Conservation (phyloP, 805 yeast genomes). For the Wickerhamiella spandovensis region DNA sequence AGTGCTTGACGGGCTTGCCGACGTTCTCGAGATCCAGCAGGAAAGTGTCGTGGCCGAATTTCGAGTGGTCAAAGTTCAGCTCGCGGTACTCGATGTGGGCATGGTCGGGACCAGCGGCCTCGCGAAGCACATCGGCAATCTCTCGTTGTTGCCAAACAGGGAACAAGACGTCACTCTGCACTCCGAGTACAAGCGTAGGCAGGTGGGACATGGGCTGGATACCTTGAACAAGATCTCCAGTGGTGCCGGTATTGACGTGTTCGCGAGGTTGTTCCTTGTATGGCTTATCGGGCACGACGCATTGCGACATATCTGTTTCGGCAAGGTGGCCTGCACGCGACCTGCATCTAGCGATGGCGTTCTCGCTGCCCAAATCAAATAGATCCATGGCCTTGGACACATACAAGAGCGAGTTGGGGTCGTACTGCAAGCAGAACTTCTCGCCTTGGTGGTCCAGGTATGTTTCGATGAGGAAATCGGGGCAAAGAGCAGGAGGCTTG, state of each 20-base stretch:
- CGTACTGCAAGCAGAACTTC: conserved; percentile 82
- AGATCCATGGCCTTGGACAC: conserved; percentile 91
- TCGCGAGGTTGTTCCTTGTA: conserved; percentile 38
- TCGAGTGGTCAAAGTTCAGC: conserved; percentile 59
- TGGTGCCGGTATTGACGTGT: conserved; percentile 22
- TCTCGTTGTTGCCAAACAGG: conserved; percentile 94
- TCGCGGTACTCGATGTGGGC: conserved; percentile 49
- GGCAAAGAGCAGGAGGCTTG: conserved; percentile 74
- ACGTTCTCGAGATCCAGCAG: conserved; percentile 64
- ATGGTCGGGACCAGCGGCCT: conserved; percentile 18
- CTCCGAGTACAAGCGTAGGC: conserved; percentile 70
- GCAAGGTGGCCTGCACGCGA: neutral
- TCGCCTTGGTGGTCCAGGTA: conserved; percentile 92
- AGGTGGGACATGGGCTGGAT: conserved; percentile 47
- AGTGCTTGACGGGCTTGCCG: conserved; percentile 59
- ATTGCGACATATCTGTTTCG: conserved; percentile 4
- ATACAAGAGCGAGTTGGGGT: conserved; percentile 77
- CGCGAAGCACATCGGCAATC: conserved; percentile 43
- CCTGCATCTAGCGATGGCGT: conserved; percentile 4
- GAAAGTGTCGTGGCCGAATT: conserved; percentile 88
- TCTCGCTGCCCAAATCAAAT: conserved; percentile 53
- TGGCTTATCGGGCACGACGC: conserved; percentile 38
- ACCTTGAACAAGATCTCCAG: conserved; percentile 52
- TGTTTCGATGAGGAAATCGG: conserved; percentile 85
- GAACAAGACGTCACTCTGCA: conserved; percentile 81